A percentile compares a stretch with the other conserved stretches of the same genome.
phyloP scores from a whole-genome alignment of 257 asterid genomes.

The Anisodus acutangulus region DNA sequence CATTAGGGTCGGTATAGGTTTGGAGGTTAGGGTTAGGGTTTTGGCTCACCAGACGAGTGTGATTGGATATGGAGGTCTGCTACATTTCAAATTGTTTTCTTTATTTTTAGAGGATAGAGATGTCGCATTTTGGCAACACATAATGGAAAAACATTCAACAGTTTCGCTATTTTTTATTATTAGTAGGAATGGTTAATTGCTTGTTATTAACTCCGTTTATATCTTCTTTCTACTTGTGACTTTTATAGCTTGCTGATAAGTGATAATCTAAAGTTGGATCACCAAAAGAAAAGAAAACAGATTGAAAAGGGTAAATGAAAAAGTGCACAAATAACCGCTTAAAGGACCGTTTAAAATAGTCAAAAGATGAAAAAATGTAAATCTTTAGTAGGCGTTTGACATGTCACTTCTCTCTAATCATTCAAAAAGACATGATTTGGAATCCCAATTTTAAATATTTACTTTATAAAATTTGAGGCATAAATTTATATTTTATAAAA shows the following conservation, averaged over 20 bases:
- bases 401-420: too few species aligned
- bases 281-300: not conserved
- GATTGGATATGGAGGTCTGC: constrained; percentile 11
- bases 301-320: not conserved
- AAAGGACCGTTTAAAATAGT: not conserved
- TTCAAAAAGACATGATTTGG: too few species aligned
- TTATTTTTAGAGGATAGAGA: not conserved
- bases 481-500: too few species aligned
- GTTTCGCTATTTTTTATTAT: not conserved
- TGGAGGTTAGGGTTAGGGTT: constrained; percentile 46
- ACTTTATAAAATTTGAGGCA: too few species aligned
- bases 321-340: not conserved
- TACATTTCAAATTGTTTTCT: not conserved
- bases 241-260: not conserved
- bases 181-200: not conserved
- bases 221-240: not conserved
- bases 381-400: too few species aligned
- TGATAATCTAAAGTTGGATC: not conserved
- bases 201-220: not conserved
- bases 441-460: too few species aligned
- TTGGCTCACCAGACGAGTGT: not conserved
- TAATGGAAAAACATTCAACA: not conserved
- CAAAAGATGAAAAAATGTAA: too few species aligned
- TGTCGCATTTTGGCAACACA: not conserved
- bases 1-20: constrained; percentile 47